phyloP scores from a whole-genome alignment of 805 yeast species.

The Yarrowia sp. region DNA sequence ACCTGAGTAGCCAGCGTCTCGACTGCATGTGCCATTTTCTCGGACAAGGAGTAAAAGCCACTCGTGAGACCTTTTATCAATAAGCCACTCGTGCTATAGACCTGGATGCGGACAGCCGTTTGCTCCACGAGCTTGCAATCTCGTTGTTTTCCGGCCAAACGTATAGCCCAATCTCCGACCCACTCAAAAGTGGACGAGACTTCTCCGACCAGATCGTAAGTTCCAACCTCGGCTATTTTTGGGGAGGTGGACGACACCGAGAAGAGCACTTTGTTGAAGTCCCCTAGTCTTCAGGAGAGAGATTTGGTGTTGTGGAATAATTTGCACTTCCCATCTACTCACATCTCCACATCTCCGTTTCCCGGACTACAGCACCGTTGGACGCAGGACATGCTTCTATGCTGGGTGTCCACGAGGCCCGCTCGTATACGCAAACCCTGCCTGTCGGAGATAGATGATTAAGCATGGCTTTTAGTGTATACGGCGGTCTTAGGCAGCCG shows the following conservation, averaged over 20 bases:
- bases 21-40: slow-evolving; percentile 18
- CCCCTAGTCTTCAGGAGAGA: too few relatives aligned
- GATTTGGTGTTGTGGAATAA: too few relatives aligned
- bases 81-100: slow-evolving; percentile 3
- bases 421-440: neutral
- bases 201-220: neutral
- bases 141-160: neutral
- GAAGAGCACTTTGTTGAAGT: too few relatives aligned
- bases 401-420: neutral
- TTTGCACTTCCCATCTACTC: too few relatives aligned
- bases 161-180: slow-evolving; percentile 6
- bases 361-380: too few relatives aligned
- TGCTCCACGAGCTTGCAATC: neutral
- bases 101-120: neutral
- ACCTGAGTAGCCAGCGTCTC: neutral
- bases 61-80: neutral
- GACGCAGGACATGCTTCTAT: too few relatives aligned
- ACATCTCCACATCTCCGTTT: too few relatives aligned
- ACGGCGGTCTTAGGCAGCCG: slow-evolving; percentile 6
- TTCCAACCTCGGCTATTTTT: slow-evolving; percentile 12
- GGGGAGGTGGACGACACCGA: neutral
- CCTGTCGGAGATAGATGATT: slow-evolving; percentile 4
- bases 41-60: slow-evolving; percentile 9
- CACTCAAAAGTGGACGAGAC: neutral
- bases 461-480: neutral